Base-by-base conservation (phyloP, 495 filamentous ascomycete genomes). In the Aspergillus bridgeri region DNA sequence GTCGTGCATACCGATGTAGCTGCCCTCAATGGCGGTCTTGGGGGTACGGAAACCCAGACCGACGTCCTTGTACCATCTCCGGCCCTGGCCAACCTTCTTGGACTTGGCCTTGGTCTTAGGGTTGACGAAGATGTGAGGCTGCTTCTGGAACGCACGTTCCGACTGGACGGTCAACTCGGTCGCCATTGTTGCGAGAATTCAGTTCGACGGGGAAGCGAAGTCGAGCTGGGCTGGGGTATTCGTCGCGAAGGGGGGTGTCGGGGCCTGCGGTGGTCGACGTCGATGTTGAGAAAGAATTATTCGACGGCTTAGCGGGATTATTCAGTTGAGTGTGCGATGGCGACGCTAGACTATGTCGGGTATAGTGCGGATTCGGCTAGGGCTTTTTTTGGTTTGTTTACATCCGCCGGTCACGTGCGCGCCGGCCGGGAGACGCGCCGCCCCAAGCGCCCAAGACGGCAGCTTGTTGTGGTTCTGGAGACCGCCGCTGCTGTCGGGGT, bases 31-130 rank as follows among this genome's bases (percentile, higher is more conserved):
- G 69, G 94, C 94, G 67, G 83, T 89, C 86, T 90, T 92, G 72
- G 94, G 94, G 74, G 95, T 98, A 79, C 89, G 86, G 87, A 99
- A 98, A 66, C 94, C 94, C 76, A 99, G 81, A 74, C 94, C 94
- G 72, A 99, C 90, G 72, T 99, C 95, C 89, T 99, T 99, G 80
- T 92, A 98, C 92, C 92, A 99, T 91, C 94, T 87, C 70, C 92
- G 86, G 65, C 89, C 89, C 85, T 95, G 92, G 71, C 90, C 91
- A 65, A 81, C 77, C 74, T 87, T 87, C 73, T 86, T 85, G 74
- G 84, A 87, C 86, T 96, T 97, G 76, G 89, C 87, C 79, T 88
- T 85, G 65, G 79, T 73, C 86, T 96, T 97, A 68, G 82, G 77
- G 85, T 96, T 96, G 73, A 89, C 84, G 89, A 97, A 98, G 85